Conservation (phyloP, 495 filamentous ascomycete genomes). For the Cercophora scortea region DNA sequence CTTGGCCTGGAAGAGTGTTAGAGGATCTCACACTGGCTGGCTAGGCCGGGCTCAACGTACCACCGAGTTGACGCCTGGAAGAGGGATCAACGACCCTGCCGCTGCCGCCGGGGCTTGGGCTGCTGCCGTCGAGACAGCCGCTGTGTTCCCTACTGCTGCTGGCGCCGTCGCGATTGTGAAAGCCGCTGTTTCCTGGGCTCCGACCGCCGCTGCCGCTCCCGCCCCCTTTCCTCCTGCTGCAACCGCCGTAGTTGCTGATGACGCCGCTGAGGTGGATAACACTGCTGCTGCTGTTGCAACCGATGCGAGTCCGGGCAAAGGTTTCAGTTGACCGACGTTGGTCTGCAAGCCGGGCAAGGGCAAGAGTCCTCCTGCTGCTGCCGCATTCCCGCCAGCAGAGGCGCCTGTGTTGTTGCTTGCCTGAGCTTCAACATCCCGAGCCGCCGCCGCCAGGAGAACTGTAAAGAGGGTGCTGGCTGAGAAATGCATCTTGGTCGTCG, state of each 20-base stretch:
- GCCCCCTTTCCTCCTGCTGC: too few relatives aligned
- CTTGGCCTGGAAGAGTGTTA: neutral
- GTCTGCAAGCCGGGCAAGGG: slow-evolving; percentile 16
- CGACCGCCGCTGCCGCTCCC: neutral
- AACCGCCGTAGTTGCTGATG: too few relatives aligned
- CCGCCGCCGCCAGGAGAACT: slow-evolving; percentile 16
- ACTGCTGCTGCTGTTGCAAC: neutral
- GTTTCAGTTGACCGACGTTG: slow-evolving; percentile 6
- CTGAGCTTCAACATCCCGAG: slow-evolving; percentile 10
- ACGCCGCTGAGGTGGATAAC: too few relatives aligned
- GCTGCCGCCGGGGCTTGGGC: too few relatives aligned
- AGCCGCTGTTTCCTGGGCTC: neutral
- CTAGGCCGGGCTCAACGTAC: neutral
- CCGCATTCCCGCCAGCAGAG: neutral
- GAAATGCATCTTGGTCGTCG: slow-evolving; percentile 18
- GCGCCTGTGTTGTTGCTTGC: slow-evolving; percentile 2
- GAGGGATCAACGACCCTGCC: too few relatives aligned
- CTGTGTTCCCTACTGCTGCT: neutral
- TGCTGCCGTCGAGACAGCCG: neutral
- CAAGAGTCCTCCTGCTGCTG: slow-evolving; percentile 7
- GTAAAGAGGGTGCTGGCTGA: slow-evolving; percentile 15
- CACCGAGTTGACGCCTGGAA: too few relatives aligned
- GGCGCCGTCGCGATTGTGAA: neutral
- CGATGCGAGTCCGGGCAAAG: slow-evolving; percentile 12
- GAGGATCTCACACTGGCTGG: slow-evolving; percentile 2